phyloP scores from a whole-genome alignment of 345 rosid species.

The Eucalyptus grandis region DNA sequence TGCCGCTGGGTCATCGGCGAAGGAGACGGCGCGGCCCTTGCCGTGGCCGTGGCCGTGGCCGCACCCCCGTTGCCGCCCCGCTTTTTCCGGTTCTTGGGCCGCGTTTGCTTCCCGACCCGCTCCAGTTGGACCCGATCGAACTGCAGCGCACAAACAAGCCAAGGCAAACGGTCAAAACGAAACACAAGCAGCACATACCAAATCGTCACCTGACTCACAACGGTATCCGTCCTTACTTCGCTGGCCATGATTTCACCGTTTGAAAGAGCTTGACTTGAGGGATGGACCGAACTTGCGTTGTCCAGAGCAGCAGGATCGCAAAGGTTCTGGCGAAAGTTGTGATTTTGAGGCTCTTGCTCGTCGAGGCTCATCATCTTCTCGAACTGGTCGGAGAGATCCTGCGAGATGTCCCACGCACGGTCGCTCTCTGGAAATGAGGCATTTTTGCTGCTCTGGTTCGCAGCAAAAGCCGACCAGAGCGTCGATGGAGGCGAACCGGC shows the following conservation, averaged over 20 bases:
- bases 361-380: conserved; percentile 14
- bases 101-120: neutral
- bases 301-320: neutral
- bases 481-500: conserved; percentile 14
- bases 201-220: neutral
- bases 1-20: neutral
- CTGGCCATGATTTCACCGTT: conserved; percentile 47
- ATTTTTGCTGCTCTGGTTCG: neutral
- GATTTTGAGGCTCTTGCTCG: neutral
- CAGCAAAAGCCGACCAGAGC: neutral
- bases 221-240: conserved; percentile 16
- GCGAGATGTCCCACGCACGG: neutral
- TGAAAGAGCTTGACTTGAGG: conserved; percentile 41
- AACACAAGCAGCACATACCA: neutral
- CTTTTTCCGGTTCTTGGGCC: neutral
- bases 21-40: neutral
- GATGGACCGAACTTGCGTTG: neutral
- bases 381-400: neutral
- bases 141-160: neutral
- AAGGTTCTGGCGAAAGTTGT: neutral
- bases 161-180: neutral
- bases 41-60: neutral
- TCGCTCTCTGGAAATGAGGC: conserved; percentile 1
- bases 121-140: neutral
- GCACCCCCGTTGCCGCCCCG: neutral